Evolutionary conservation across 768 basidiomycete species (phyloP).

Genomic region (Wakefieldia striispora): DNA sequence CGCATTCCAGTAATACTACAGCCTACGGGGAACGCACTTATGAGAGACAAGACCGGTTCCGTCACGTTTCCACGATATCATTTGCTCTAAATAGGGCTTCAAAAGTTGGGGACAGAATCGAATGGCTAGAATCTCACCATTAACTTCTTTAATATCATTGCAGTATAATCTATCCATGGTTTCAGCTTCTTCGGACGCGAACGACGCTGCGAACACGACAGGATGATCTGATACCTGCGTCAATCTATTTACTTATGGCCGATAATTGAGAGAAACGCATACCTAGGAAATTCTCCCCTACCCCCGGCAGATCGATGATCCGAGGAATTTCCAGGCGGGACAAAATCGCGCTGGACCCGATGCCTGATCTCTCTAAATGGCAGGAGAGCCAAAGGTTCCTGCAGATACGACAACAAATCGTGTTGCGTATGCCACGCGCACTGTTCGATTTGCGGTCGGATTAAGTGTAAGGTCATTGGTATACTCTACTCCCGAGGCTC

Average conservation of each 20-base stretch:
- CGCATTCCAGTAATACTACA: neutral
- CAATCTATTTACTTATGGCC: neutral
- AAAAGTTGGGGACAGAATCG: constrained; percentile 7
- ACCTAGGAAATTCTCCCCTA: constrained; percentile 69
- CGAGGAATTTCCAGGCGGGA: constrained; percentile 45
- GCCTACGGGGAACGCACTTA: constrained; percentile 56
- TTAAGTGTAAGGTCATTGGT: constrained; percentile 29
- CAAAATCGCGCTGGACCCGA: constrained; percentile 54
- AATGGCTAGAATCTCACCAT: constrained; percentile 34
- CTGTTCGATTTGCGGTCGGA: constrained; percentile 23
- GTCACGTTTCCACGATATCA: constrained; percentile 31
- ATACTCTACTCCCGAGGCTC: constrained; percentile 52
- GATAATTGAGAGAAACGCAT: neutral
- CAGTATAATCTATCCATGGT: constrained; percentile 50
- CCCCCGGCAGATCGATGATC: constrained; percentile 66
- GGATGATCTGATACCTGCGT: constrained; percentile 29
- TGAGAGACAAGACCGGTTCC: constrained; percentile 51
- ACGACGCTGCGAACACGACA: constrained; percentile 31
- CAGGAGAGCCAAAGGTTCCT: constrained; percentile 55
- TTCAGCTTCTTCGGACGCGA: constrained; percentile 43
- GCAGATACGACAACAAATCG: constrained; percentile 48
- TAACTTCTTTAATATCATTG: constrained; percentile 35
- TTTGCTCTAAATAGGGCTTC: constrained; percentile 27
- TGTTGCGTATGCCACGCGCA: constrained; percentile 34
- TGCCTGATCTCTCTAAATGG: constrained; percentile 64